phyloP scores from a whole-genome alignment of 2,329 filamentous ascomycete species.

The Hymenoscyphus albidus region DNA sequence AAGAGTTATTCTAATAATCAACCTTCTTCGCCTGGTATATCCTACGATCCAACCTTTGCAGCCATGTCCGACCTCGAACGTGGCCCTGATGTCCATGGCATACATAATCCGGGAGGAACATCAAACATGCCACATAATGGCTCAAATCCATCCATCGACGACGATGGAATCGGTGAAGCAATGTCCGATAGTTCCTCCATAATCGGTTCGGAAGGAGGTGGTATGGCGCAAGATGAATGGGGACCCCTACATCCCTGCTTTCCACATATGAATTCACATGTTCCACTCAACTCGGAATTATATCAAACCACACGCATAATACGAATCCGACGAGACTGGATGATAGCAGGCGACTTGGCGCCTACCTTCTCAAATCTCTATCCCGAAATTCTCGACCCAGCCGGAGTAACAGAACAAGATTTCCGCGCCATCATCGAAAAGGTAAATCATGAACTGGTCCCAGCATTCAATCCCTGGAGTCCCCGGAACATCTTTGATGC shows the following conservation, averaged over 20 bases:
- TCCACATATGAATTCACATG: conserved; percentile 89
- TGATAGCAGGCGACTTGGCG: conserved; percentile 81
- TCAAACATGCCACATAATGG: conserved; percentile 27
- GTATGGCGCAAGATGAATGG: conserved; percentile 70
- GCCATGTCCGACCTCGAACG: conserved; percentile 33
- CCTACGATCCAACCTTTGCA: conserved; percentile 26
- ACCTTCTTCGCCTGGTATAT: conserved; percentile 22
- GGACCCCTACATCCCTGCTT: conserved; percentile 91
- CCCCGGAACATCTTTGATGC: conserved; percentile 76
- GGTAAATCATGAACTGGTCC: conserved; percentile 72
- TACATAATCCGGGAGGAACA: conserved; percentile 25
- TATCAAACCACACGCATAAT: conserved; percentile 82
- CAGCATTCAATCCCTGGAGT: conserved; percentile 76
- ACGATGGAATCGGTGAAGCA: conserved; percentile 31
- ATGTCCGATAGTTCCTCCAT: conserved; percentile 34
- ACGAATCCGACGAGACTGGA: conserved; percentile 86
- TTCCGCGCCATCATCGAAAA: conserved; percentile 79
- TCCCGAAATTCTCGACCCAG: conserved; percentile 88
- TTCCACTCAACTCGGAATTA: conserved; percentile 70
- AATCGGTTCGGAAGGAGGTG: conserved; percentile 32
- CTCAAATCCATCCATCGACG: conserved; percentile 27
- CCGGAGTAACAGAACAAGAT: conserved; percentile 75
- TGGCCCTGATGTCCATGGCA: conserved; percentile 24
- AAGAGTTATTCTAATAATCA: conserved; percentile 19
- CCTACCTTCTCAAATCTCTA: conserved; percentile 95